Percentiles rank a stretch among this genome's conserved stretches.
Evolutionary conservation across 1,139 yeast genomes (phyloP).

Genomic region (Candida labiduridarum): DNA sequence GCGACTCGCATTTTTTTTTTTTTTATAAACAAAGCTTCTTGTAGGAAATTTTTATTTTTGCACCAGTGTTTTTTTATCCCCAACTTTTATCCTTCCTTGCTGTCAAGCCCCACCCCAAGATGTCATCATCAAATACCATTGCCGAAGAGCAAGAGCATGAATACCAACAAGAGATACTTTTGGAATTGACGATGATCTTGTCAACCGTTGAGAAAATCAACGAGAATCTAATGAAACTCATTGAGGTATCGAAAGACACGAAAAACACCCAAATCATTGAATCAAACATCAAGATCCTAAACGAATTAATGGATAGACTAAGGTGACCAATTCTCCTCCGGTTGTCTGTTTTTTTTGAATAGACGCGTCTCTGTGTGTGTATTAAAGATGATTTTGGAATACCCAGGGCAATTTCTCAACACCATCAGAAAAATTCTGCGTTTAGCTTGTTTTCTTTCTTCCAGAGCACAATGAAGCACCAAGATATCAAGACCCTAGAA

Average conservation of each 20-base stretch:
- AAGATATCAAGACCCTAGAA: slow-evolving; percentile 22
- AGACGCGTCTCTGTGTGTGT: slow-evolving; percentile 8
- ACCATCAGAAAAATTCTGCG: background rate
- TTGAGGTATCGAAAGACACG: slow-evolving; percentile 20
- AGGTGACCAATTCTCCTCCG: background rate
- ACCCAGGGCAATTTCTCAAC: background rate
- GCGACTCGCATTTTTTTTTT: background rate
- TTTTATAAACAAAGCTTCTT: background rate
- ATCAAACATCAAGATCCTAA: slow-evolving; percentile 6
- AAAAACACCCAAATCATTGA: slow-evolving; percentile 1
- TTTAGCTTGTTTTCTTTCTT: background rate
- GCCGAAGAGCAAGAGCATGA: slow-evolving; percentile 11
- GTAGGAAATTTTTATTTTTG: background rate
- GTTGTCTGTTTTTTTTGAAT: no score
- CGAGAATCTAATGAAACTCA: slow-evolving; percentile 27
- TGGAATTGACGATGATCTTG: slow-evolving; percentile 37
- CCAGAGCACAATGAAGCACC: slow-evolving; percentile 8
- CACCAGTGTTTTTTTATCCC: background rate
- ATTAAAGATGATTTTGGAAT: background rate
- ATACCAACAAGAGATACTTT: slow-evolving; percentile 27
- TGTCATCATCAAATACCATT: background rate
- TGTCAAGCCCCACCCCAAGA: background rate
- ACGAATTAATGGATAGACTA: slow-evolving; percentile 15
- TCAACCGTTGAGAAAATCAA: slow-evolving; percentile 34
- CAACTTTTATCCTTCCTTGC: background rate